Percentiles rank a stretch among this genome's conserved stretches.
Conservation (phyloP, 176 grass and related monocot genomes). For the Musa beccarii region DNA sequence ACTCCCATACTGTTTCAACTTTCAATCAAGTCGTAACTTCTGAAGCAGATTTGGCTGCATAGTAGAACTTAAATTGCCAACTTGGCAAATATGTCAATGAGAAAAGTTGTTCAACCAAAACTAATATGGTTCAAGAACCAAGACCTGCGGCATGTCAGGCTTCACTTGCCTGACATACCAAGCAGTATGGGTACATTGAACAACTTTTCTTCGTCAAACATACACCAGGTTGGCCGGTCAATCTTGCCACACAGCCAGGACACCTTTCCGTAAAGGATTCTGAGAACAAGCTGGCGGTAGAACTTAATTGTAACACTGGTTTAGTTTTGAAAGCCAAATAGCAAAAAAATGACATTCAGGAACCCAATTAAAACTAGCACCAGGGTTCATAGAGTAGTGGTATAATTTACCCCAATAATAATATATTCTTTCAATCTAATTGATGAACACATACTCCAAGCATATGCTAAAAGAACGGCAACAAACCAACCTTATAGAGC, state of each 20-base stretch:
- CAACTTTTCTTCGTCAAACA: too few relatives aligned
- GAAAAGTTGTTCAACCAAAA: neutral
- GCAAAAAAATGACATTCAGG: neutral
- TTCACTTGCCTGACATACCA: neutral
- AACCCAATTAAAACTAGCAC: neutral
- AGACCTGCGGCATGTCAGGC: neutral
- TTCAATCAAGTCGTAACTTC: too few relatives aligned
- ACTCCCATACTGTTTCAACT: neutral
- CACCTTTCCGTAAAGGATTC: too few relatives aligned
- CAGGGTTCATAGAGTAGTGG: neutral
- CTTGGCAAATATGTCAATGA: neutral
- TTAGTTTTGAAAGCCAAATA: neutral
- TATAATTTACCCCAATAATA: neutral
- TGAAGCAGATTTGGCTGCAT: too few relatives aligned
- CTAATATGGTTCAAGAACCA: neutral
- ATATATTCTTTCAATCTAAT: neutral
- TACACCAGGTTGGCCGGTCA: too few relatives aligned
- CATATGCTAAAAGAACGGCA: neutral
- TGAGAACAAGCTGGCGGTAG: too few relatives aligned
- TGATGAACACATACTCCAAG: neutral
- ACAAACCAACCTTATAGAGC: constrained; percentile 60
- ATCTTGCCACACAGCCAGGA: too few relatives aligned
- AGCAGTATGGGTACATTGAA: neutral
- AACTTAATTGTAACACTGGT: too few relatives aligned
- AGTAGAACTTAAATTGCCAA: neutral